Percentiles rank a stretch among this genome's conserved stretches.
Conservation (phyloP, 1,284 basidiomycete species). For the Microbotryum silenes-acaulis region DNA sequence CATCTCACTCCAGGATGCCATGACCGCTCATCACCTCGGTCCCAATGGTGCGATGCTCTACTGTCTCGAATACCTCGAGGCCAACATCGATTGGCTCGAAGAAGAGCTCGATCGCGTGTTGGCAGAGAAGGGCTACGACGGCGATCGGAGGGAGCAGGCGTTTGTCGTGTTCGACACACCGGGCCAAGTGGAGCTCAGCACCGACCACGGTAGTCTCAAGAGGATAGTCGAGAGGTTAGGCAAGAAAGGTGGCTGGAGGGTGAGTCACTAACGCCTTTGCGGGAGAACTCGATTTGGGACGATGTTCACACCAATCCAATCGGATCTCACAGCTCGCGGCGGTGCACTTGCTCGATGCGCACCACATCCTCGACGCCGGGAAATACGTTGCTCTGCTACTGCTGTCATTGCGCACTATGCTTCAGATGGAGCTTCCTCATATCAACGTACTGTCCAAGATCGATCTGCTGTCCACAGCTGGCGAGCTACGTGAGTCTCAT, state of each 20-base stretch:
- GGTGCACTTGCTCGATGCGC: slow-evolving; percentile 91
- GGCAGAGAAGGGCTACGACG: slow-evolving; percentile 39
- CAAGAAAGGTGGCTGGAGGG: slow-evolving; percentile 69
- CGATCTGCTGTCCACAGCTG: slow-evolving; percentile 78
- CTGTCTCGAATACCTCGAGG: slow-evolving; percentile 94
- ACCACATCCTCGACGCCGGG: slow-evolving; percentile 90
- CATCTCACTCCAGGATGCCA: slow-evolving; percentile 80
- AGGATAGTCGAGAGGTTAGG: slow-evolving; percentile 62
- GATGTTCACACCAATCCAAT: not conserved
- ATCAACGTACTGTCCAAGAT: slow-evolving; percentile 96
- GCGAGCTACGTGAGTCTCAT: slow-evolving; percentile 63
- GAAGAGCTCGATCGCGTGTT: slow-evolving; percentile 49
- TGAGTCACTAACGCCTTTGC: slow-evolving; percentile 46
- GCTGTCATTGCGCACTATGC: slow-evolving; percentile 87
- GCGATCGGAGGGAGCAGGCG: slow-evolving; percentile 48
- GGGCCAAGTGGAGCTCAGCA: slow-evolving; percentile 94
- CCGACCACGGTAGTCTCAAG: slow-evolving; percentile 85
- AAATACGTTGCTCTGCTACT: slow-evolving; percentile 92
- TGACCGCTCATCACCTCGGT: slow-evolving; percentile 76
- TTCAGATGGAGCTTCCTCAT: slow-evolving; percentile 95
- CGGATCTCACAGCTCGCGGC: slow-evolving; percentile 62
- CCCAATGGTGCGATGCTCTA: slow-evolving; percentile 97
- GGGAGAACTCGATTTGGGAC: not conserved
- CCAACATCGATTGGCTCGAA: slow-evolving; percentile 91
- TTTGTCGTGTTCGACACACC: slow-evolving; percentile 95